Evolutionary conservation across 2,329 filamentous ascomycete genomes (phyloP).

Genomic region (Alternaria solani): DNA sequence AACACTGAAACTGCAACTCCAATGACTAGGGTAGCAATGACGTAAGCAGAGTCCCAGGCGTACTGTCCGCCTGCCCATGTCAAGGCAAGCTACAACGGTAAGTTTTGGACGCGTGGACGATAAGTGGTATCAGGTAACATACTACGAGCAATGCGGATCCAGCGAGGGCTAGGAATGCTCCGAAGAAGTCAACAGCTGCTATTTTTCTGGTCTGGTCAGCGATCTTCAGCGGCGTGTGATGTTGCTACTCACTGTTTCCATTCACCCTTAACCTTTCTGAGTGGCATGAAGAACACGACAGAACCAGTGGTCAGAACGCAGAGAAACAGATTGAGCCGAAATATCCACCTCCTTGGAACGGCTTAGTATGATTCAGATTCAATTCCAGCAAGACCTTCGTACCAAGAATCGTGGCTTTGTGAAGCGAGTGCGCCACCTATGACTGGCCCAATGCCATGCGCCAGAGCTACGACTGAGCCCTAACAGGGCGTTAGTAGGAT

Average conservation of each 20-base stretch:
- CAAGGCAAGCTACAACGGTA: constrained; percentile 47
- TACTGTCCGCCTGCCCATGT: constrained; percentile 68
- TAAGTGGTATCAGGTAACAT: not conserved
- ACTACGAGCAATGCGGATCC: constrained; percentile 66
- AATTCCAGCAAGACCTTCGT: not conserved
- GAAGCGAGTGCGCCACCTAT: constrained; percentile 39
- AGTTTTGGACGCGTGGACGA: not conserved
- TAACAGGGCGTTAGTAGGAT: constrained; percentile 23
- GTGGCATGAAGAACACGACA: constrained; percentile 42
- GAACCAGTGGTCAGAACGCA: constrained; percentile 26
- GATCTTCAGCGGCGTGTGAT: not conserved
- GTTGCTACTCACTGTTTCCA: constrained; percentile 56
- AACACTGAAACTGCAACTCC: constrained; percentile 58
- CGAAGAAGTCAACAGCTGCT: constrained; percentile 65
- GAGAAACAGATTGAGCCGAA: constrained; percentile 49
- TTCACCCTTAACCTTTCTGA: constrained; percentile 56
- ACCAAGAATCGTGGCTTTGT: constrained; percentile 28
- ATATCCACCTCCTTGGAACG: constrained; percentile 28
- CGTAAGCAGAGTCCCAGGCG: constrained; percentile 60
- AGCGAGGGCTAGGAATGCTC: constrained; percentile 63
- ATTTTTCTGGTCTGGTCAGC: constrained; percentile 25
- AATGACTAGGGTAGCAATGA: constrained; percentile 61
- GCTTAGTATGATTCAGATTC: not conserved
- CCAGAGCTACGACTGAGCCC: constrained; percentile 44
- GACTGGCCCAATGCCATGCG: constrained; percentile 38